Conservation (phyloP, 306 rosid genomes). For the Vigna hirtella region DNA sequence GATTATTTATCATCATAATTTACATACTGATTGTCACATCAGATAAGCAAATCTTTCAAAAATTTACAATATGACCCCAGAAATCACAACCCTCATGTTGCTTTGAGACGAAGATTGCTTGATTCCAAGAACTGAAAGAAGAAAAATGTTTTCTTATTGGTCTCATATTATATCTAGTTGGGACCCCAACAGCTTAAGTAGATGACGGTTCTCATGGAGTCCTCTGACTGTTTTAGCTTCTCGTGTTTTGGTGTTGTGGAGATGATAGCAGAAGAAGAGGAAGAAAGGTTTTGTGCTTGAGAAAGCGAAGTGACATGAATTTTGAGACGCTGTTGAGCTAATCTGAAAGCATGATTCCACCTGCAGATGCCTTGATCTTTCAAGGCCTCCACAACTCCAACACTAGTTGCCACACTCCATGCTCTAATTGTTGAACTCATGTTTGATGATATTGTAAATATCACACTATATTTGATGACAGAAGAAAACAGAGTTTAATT, state of each 20-base stretch:
- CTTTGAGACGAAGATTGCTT: not conserved
- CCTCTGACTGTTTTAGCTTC: slow-evolving; percentile 47
- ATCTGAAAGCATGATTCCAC: slow-evolving; percentile 51
- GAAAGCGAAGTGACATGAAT: slow-evolving; percentile 40
- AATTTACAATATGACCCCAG: not conserved
- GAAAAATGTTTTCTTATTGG: not conserved
- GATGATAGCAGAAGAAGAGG: slow-evolving; percentile 50
- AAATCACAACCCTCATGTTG: slow-evolving; percentile 8
- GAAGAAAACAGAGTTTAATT: not conserved
- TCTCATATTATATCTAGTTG: not conserved
- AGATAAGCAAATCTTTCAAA: not conserved
- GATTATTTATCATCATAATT: slow-evolving; percentile 28
- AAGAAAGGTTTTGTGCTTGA: slow-evolving; percentile 48
- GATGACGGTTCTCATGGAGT: slow-evolving; percentile 62
- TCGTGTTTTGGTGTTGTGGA: slow-evolving; percentile 47
- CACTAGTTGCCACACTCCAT: slow-evolving; percentile 51
- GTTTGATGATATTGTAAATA: not conserved
- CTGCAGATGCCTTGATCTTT: slow-evolving; percentile 67
- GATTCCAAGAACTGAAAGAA: not conserved
- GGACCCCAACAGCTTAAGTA: slow-evolving; percentile 73
- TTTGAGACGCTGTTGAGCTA: slow-evolving; percentile 52
- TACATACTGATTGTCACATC: slow-evolving; percentile 9
- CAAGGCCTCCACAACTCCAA: slow-evolving; percentile 55
- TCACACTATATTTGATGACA: not conserved
- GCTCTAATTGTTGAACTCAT: slow-evolving; percentile 48